These are phyloP conservation scores for Pseudonectria foliicola DNA, from an alignment of 2,329 filamentous ascomycete species.

Conservation along the genomic window DNA sequence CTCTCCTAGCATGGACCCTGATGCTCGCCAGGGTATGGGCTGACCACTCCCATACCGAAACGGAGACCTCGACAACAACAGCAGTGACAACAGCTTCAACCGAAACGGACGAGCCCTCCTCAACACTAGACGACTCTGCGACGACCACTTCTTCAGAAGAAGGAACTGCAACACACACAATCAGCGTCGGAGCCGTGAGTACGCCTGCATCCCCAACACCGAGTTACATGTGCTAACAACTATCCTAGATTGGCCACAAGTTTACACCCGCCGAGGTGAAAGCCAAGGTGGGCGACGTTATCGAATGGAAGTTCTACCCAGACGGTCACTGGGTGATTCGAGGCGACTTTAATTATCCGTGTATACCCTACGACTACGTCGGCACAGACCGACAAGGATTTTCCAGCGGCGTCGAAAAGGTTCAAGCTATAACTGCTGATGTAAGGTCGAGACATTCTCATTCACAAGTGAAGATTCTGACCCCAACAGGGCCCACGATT, in stretches of 20 bases:
- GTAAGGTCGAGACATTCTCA: conserved; percentile 25
- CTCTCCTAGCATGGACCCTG: too few relatives aligned
- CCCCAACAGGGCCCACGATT: conserved; percentile 33
- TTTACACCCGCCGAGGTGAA: conserved; percentile 23
- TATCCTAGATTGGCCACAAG: conserved; percentile 21
- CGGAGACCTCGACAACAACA: conserved; percentile 7
- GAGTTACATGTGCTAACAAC: not conserved
- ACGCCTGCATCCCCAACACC: too few relatives aligned
- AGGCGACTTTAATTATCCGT: conserved; percentile 52
- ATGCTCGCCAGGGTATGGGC: too few relatives aligned
- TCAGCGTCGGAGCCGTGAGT: conserved; percentile 20
- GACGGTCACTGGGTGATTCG: conserved; percentile 57
- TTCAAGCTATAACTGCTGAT: conserved; percentile 38
- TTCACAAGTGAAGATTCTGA: conserved; percentile 3
- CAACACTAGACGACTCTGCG: conserved; percentile 9
- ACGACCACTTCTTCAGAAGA: conserved; percentile 12
- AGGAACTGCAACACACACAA: conserved; percentile 16
- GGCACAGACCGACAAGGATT: conserved; percentile 43
- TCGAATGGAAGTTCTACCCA: conserved; percentile 56
- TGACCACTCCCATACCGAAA: too few relatives aligned
- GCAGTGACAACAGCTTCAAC: not conserved
- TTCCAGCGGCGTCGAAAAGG: conserved; percentile 42
- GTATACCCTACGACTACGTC: conserved; percentile 53
- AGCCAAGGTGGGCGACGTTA: conserved; percentile 39
- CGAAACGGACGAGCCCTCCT: conserved; percentile 7